Evolutionary conservation across 2,329 filamentous ascomycete genomes (phyloP), one percentile per base, ranked within the genome.

Genomic region (Fusarium sp.): DNA sequence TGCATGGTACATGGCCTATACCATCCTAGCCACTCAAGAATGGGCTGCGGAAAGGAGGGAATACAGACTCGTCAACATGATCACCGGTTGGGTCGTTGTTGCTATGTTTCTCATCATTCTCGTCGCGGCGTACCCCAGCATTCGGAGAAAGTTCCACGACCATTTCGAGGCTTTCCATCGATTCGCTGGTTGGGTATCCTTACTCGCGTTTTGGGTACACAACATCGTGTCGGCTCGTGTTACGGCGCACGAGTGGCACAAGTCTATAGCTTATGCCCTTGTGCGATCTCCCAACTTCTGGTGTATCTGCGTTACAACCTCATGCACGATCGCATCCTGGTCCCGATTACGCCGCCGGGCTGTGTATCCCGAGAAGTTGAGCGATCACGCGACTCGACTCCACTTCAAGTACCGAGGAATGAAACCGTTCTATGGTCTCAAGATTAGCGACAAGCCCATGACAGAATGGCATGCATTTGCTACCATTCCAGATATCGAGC

Each of bases 401-500:
- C 65, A 68, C 54, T 68, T 68, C 64, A 68, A 68, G 15, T 68
- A 68, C n/a, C 33, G 65, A 19, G 64, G 64, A 4, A 68, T 68
- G 65, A 68, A 68, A 9, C 65, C 65, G 0, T 68, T 68, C 25
- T 68, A 68, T 9, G 65, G 65, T 2, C 64, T 68, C n/a, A 68
- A 68, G n/a, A 68, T 68, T 5, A 68, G 65, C n/a, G 65, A 68
- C 6, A 68, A 68, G 47, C 65, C 65, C 3, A 18, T 68, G 32
- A 68, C 64, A 0, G 65, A 68, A 2, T 68, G 65, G 65, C 65
- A 68, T 9, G 65, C 65, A 2, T 68, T 68, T 42, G 65, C 65
- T 33, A 68, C 65, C 1, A 68, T 68, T 10, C 65, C 65, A 0
- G 64, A 68, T 30, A 63, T 68, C 2, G 65, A 68, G 10, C 64